Evolutionary conservation across 1,284 basidiomycete genomes (phyloP), one percentile per base, ranked within the genome.

Genomic region (Apiotrichum gracile): DNA sequence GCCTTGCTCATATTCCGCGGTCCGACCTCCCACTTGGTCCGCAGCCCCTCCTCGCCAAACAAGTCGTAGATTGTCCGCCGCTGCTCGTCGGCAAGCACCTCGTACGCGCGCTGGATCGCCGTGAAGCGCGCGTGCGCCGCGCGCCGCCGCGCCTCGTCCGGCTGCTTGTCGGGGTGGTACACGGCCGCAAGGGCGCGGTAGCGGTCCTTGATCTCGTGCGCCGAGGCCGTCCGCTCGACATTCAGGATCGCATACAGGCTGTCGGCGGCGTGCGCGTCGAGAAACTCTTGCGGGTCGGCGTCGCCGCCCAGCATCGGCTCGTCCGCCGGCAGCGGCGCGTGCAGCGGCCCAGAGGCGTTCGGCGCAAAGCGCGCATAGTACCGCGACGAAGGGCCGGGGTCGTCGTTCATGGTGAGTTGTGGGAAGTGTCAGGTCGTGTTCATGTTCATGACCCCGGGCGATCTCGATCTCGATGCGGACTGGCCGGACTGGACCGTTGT

Each of bases 101-200:
- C 72, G 51, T 76, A 72, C 17, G 75, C 75, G 13, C 67, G 60
- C 54, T 73, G 71, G 37, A 75, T 70, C 27, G 65, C 65, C 26
- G 67, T 64, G 48, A 73, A 72, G 24, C 65, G 63, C 5, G 48
- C 52, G 48, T 70, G 68, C 10, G 71, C 70, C 12, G 68, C 66
- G 9, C 37, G 40, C 4, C 65, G 61, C 14, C 59, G 54, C 47
- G 38, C 56, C 57, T 75, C 55, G 67, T 75, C 49, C 62, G 72
- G 68, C 54, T 81, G 80, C 52, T 79, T 77, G 65, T 81, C 80
- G 1, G 80, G 80, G 57, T 81, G 80, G 41, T 78, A 76, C 1
- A 75, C 68, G 0, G 78, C 67, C 39, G 72, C 74, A 1, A 76
- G 57, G 10, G 64, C 51, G 26, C 74, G 63, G 53, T 76, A 76